A percentile compares a stretch with the other conserved stretches of the same genome.
phyloP scores from a whole-genome alignment of 805 yeast genomes.

The Wickerhamiella lipophila region DNA sequence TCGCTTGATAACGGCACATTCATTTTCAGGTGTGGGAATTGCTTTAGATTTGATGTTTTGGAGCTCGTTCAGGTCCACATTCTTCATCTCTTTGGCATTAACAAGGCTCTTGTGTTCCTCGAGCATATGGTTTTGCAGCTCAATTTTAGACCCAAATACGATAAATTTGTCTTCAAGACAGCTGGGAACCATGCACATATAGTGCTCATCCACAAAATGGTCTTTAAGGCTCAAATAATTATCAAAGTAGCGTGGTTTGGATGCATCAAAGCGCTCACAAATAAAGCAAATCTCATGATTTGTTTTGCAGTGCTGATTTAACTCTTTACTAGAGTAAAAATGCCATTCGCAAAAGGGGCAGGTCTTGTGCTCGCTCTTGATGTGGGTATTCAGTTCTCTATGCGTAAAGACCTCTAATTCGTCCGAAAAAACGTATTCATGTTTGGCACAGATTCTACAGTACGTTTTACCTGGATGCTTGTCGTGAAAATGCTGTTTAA shows the following conservation, averaged over 20 bases:
- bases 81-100: slow-evolving; percentile 27
- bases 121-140: slow-evolving; percentile 75
- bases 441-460: slow-evolving; percentile 67
- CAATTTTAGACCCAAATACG: slow-evolving; percentile 77
- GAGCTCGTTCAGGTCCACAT: slow-evolving; percentile 13
- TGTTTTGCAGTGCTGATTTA: slow-evolving; percentile 67
- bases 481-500: slow-evolving; percentile 52
- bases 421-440: slow-evolving; percentile 61
- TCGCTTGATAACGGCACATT: slow-evolving; percentile 1
- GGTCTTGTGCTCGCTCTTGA: slow-evolving; percentile 50
- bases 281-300: slow-evolving; percentile 80
- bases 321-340: slow-evolving; percentile 81
- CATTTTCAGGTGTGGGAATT: background rate
- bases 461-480: slow-evolving; percentile 43
- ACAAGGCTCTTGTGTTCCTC: slow-evolving; percentile 60
- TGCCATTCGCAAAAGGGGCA: slow-evolving; percentile 69
- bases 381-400: slow-evolving; percentile 56
- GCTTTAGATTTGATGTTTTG: slow-evolving; percentile 5
- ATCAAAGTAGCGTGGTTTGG: slow-evolving; percentile 57
- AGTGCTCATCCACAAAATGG: slow-evolving; percentile 68
- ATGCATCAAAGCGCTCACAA: slow-evolving; percentile 52
- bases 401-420: slow-evolving; percentile 55
- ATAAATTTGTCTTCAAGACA: slow-evolving; percentile 87
- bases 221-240: slow-evolving; percentile 60
- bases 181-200: slow-evolving; percentile 56